Evolutionary conservation across 305 asterid species (phyloP).

Genomic region (Fraxinus albicans): DNA sequence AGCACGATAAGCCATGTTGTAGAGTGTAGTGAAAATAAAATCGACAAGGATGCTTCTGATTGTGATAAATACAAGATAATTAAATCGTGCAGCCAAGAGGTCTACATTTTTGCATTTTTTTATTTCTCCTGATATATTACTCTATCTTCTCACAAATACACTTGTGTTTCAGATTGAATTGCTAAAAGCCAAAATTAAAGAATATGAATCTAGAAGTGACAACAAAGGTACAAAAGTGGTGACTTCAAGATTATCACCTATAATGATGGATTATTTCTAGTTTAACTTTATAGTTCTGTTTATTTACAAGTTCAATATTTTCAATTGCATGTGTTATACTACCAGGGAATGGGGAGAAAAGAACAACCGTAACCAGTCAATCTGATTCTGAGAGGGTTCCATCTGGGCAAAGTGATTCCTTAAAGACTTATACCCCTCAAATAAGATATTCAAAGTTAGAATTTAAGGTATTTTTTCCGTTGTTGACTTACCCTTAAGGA

Average conservation of each 20-base stretch:
- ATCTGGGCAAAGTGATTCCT: slow-evolving; percentile 39
- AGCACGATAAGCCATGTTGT: slow-evolving; percentile 36
- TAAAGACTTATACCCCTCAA: slow-evolving; percentile 68
- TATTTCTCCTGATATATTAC: slow-evolving; percentile 18
- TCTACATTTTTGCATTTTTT: slow-evolving; percentile 22
- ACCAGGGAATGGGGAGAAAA: slow-evolving; percentile 44
- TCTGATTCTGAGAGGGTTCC: slow-evolving; percentile 37
- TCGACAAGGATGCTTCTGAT: slow-evolving; percentile 35
- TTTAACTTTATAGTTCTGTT: not conserved
- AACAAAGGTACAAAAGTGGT: slow-evolving; percentile 48
- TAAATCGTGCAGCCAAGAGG: slow-evolving; percentile 69
- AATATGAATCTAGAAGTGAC: slow-evolving; percentile 43
- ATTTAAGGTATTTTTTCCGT: slow-evolving; percentile 59
- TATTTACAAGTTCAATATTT: slow-evolving; percentile 8
- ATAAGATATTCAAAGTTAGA: slow-evolving; percentile 79
- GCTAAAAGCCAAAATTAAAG: slow-evolving; percentile 60
- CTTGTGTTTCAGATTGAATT: slow-evolving; percentile 57
- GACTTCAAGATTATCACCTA: slow-evolving; percentile 16
- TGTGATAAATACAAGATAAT: slow-evolving; percentile 46
- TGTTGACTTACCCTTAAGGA: not conserved
- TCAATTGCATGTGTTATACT: slow-evolving; percentile 28
- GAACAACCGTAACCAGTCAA: slow-evolving; percentile 27
- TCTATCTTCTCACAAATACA: slow-evolving; percentile 29
- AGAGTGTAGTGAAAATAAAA: slow-evolving; percentile 38
- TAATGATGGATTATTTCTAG: slow-evolving; percentile 5